Conservation (phyloP, 768 basidiomycete genomes). For the Lentinula aciculospora region DNA sequence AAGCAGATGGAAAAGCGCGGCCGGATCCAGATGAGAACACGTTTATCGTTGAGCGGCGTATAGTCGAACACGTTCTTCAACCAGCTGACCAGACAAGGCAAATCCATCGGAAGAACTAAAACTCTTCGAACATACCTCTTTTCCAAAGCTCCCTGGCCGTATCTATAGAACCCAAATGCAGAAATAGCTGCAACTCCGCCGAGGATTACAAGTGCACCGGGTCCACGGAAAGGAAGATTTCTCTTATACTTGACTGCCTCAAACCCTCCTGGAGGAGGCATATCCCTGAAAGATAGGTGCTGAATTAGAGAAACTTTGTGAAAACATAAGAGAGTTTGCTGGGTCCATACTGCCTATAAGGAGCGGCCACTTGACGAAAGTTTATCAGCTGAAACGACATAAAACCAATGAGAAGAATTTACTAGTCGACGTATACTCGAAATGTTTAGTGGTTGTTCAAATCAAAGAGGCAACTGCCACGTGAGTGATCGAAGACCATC, state of each 20-base stretch:
- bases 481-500: not conserved
- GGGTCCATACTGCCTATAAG: constrained; percentile 7
- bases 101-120: constrained; percentile 15
- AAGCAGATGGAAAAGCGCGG: constrained; percentile 34
- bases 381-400: constrained; percentile 11
- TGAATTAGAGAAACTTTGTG: not conserved
- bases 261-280: constrained; percentile 94
- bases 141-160: constrained; percentile 89
- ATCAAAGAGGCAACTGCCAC: not conserved
- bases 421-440: not conserved
- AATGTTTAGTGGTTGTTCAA: not conserved
- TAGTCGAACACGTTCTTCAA: constrained; percentile 58
- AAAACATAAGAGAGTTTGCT: not conserved
- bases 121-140: constrained; percentile 81
- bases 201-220: constrained; percentile 75
- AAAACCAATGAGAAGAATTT: not conserved
- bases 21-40: constrained; percentile 62
- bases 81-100: constrained; percentile 44
- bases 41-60: constrained; percentile 63
- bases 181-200: constrained; percentile 83
- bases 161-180: constrained; percentile 86
- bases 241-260: constrained; percentile 92
- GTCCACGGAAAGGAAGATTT: constrained; percentile 86
- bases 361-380: not conserved
- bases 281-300: constrained; percentile 40